Evolutionary conservation across 1,284 basidiomycete species (phyloP), one percentile per base, ranked within the genome.

Genomic region (Papiliotrema terrestris): DNA sequence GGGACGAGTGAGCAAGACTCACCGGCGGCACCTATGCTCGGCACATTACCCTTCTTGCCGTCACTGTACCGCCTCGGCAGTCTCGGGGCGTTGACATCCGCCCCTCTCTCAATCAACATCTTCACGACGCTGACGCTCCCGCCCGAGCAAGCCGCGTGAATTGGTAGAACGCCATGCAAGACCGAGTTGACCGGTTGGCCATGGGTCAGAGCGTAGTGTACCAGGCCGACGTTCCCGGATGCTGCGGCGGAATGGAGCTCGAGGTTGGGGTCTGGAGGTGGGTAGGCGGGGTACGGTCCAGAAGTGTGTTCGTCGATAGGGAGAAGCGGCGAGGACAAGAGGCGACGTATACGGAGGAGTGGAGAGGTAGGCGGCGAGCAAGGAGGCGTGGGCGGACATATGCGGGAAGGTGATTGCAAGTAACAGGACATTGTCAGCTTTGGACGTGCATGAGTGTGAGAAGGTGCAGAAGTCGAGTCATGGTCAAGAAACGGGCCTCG

Each of bases 141-240:
- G 25, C 89, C 89, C 0, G 89, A 88, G 64, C 85, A 88, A 1
- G 92, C 92, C 4, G 90, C 91, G 71, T 97, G 92, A 15, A 97
- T 81, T 1, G 92, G 92, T 26, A 94, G 83, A 3, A 96, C 87
- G 48, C 92, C 92, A 69, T 93, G 90, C 52, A 94, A 82, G 29
- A 94, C 88, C 6, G 90, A 89, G 75, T 97, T 95, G 71, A 93
- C 85, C 8, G 92, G 92, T 70, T 96, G 92, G 6, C 92, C 93
- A 66, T 92, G 86, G n/a, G 85, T 84, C 29, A 97, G 81, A 8
- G 92, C 92, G 74, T 77, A 75, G 47, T 75, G 73, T 17, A 77
- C 75, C 15, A 77, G 59, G 49, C 79, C 91, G 49, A 94, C 81
- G 73, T 96, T 90, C 51, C 91, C 92, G 44, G 86, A 86, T 4